Evolutionary conservation across 164 flowering plant species (phyloP), one percentile per base, ranked within the genome.

Genomic region (Cinnamomum chago): DNA sequence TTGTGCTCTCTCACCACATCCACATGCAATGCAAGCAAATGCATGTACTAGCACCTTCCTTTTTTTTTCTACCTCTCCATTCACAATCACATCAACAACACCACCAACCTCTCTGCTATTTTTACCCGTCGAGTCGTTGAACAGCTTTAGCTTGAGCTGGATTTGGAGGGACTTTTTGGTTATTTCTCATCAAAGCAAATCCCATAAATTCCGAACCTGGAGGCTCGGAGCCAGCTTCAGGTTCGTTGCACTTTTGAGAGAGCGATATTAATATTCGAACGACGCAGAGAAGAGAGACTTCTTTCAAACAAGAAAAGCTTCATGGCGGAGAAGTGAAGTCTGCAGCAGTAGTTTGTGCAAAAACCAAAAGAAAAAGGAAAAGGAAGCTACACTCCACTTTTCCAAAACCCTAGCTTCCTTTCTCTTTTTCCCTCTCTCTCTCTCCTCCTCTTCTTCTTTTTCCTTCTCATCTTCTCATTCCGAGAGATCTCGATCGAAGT

Each of bases 151-250:
- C n/a, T n/a, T n/a, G n/a, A n/a, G n/a, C n/a, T 30, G 35, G 35
- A 5, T 30, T 30, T 4, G 35, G 35, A 30, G 35, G 35, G 35
- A 4, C 35, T 30, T 30, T 5, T 30, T 5, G 5, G 35, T 30
- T 3, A 30, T 30, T 0, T 30, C 5, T 30, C 35, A 30, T 30
- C 35, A 30, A 30, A 30, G 35, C 35, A 30, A 30, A 30, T 3
- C 35, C 35, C 5, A 30, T 30, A 52, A 17, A 52, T 12, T 52
- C 71, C 76, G 65, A 58, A 27, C 40, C 76, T 30, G 64, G 60
- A 67, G 70, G 24, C 23, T 74, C 65, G 75, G 75, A 65, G 3
- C 10, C 20, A 73, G 70, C 15, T 33, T 72, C 68, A 68, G 67
- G 4, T 22, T 15, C 47, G 47, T 11, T 22, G 58, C 35, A 33